A percentile compares a stretch with the other conserved stretches of the same genome.
phyloP scores from a whole-genome alignment of 2,329 filamentous ascomycete species.

The Cladophialophora psammophila region DNA sequence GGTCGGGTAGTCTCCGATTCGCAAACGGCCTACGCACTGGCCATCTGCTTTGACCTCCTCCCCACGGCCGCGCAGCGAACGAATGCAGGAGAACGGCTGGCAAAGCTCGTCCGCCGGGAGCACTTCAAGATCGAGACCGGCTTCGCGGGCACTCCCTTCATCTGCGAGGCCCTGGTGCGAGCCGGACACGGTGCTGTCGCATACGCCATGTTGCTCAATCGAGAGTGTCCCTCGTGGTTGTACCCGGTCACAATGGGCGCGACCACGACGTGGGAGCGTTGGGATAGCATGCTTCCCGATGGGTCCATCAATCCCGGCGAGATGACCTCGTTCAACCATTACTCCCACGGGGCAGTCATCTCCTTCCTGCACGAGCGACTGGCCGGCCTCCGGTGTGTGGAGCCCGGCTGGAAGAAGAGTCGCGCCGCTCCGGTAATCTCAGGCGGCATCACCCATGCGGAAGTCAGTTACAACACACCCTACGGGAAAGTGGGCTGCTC shows the following conservation, averaged over 20 bases:
- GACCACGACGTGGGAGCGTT: conserved; percentile 56
- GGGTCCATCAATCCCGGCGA: conserved; percentile 50
- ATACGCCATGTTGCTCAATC: conserved; percentile 53
- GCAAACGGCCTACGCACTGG: conserved; percentile 44
- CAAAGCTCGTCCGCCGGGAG: conserved; percentile 37
- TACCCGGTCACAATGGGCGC: conserved; percentile 51
- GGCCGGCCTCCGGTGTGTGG: conserved; percentile 43
- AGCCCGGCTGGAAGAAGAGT: conserved; percentile 45
- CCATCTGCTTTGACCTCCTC: conserved; percentile 41
- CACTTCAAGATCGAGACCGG: conserved; percentile 47
- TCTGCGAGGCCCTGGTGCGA: conserved; percentile 43
- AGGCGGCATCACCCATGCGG: conserved; percentile 44
- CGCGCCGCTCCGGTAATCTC: conserved; percentile 45
- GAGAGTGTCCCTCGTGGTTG: conserved; percentile 49
- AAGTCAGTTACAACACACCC: conserved; percentile 42
- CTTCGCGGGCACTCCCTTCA: conserved; percentile 46
- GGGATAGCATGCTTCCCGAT: conserved; percentile 52
- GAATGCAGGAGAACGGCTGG: conserved; percentile 38
- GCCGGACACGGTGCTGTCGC: conserved; percentile 40
- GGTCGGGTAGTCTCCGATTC: conserved; percentile 24
- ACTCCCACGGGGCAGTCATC: conserved; percentile 50
- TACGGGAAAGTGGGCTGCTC: conserved; percentile 43
- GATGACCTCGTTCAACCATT: conserved; percentile 56
- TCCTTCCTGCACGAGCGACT: conserved; percentile 50
- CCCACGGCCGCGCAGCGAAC: conserved; percentile 28